Percentiles rank a stretch among this genome's conserved stretches.
Conservation (phyloP, 2,329 filamentous ascomycete species). For the Curvularia verruculosa region DNA sequence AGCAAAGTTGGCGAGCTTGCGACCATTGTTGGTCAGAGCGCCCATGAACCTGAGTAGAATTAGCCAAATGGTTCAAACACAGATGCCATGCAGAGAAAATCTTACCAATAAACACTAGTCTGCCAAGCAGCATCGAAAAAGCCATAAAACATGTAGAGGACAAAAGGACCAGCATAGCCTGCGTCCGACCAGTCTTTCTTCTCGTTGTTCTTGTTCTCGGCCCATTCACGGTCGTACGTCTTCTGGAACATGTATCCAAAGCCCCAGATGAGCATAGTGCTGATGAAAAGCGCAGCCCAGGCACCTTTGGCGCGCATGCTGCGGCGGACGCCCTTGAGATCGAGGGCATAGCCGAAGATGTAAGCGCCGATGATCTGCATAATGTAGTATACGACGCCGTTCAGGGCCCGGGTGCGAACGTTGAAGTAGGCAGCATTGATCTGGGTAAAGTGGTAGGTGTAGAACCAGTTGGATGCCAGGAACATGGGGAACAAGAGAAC, state of each 20-base stretch:
- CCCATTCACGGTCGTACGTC: slow-evolving; percentile 57
- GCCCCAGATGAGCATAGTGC: slow-evolving; percentile 83
- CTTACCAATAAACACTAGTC: slow-evolving; percentile 87
- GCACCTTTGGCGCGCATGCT: slow-evolving; percentile 70
- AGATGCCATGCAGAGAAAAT: neutral
- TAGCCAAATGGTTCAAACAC: neutral
- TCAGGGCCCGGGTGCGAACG: slow-evolving; percentile 75
- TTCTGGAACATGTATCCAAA: slow-evolving; percentile 80
- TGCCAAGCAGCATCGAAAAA: slow-evolving; percentile 92
- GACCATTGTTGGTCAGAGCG: slow-evolving; percentile 86
- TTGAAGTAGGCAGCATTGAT: slow-evolving; percentile 75
- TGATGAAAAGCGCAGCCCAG: slow-evolving; percentile 65
- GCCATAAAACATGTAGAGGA: slow-evolving; percentile 89
- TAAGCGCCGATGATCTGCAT: slow-evolving; percentile 79
- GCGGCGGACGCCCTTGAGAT: slow-evolving; percentile 63
- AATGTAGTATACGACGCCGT: slow-evolving; percentile 78
- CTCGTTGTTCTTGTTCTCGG: slow-evolving; percentile 30
- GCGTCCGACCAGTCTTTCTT: slow-evolving; percentile 69
- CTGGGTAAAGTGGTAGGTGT: slow-evolving; percentile 78
- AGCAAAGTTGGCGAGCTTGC: slow-evolving; percentile 89
- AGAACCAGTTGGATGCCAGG: slow-evolving; percentile 79
- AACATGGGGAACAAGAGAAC: slow-evolving; percentile 82
- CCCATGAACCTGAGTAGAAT: slow-evolving; percentile 66
- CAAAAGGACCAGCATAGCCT: slow-evolving; percentile 79
- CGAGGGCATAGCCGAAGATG: slow-evolving; percentile 74